phyloP scores from a whole-genome alignment of 2,329 filamentous ascomycete genomes.

The Penicillium sp. region DNA sequence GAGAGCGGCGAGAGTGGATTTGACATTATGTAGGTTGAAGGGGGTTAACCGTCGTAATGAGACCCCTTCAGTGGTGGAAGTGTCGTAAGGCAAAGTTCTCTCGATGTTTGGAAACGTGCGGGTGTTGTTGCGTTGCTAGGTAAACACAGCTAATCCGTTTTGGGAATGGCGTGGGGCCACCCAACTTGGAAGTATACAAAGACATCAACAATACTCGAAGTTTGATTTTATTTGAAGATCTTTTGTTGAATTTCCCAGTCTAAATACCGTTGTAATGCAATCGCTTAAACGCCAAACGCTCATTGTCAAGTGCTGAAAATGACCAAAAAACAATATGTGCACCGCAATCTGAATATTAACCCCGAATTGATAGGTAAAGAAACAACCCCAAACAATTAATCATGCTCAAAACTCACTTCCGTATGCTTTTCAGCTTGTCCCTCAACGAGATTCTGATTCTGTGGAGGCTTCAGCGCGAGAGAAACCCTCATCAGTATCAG shows the following conservation, averaged over 20 bases:
- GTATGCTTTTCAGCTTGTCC: too few relatives aligned
- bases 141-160: conserved; percentile 34
- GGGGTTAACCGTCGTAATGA: neutral
- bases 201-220: neutral
- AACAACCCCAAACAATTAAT: neutral
- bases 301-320: neutral
- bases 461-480: neutral
- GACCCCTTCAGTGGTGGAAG: neutral
- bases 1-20: conserved; percentile 43
- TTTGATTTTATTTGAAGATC: neutral
- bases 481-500: conserved; percentile 18
- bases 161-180: conserved; percentile 7
- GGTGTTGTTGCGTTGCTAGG: conserved; percentile 26
- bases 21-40: conserved; percentile 30
- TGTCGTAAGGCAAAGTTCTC: neutral
- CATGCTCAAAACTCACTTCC: neutral
- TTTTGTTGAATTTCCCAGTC: neutral
- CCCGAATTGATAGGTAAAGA: neutral
- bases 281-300: neutral
- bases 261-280: neutral
- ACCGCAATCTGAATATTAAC: neutral
- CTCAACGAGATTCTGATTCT: neutral
- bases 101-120: conserved; percentile 22
- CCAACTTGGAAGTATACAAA: neutral
- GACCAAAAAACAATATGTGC: neutral